These are phyloP conservation scores for Malbranchea cinnamomea DNA, from an alignment of 2,329 filamentous ascomycete genomes.

Conservation along the genomic window DNA sequence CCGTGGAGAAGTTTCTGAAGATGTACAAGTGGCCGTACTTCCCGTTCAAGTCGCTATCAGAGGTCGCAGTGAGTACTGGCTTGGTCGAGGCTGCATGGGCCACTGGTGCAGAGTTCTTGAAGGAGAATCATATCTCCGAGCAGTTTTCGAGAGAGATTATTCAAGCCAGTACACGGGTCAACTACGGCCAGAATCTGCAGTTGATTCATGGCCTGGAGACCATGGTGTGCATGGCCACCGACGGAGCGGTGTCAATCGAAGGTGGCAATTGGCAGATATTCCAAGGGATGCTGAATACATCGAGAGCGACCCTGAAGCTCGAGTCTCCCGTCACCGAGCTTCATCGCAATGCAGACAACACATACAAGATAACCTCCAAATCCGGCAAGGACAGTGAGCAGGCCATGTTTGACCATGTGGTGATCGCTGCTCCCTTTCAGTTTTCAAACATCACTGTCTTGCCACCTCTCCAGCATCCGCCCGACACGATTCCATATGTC, in stretches of 20 bases:
- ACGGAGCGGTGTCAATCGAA: slow-evolving; percentile 61
- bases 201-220: slow-evolving; percentile 78
- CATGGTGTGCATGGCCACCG: slow-evolving; percentile 82
- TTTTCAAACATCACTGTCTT: slow-evolving; percentile 52
- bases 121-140: slow-evolving; percentile 49
- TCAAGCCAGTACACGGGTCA: slow-evolving; percentile 81
- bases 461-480: slow-evolving; percentile 31
- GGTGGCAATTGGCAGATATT: slow-evolving; percentile 96
- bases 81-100: slow-evolving; percentile 50
- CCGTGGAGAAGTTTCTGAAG: slow-evolving; percentile 57
- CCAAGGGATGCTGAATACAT: slow-evolving; percentile 55
- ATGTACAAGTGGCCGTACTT: slow-evolving; percentile 74
- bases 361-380: slow-evolving; percentile 31
- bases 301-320: slow-evolving; percentile 45
- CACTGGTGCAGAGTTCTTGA: slow-evolving; percentile 61
- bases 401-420: slow-evolving; percentile 54
- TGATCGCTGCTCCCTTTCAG: slow-evolving; percentile 74
- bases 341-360: slow-evolving; percentile 22
- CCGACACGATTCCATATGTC: slow-evolving; percentile 74
- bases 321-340: slow-evolving; percentile 56
- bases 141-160: slow-evolving; percentile 67
- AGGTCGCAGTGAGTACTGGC: slow-evolving; percentile 51
- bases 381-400: slow-evolving; percentile 11
- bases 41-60: slow-evolving; percentile 64
- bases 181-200: slow-evolving; percentile 82